These are phyloP conservation scores for Xylariales sp. DNA, from an alignment of 2,329 filamentous ascomycete genomes.

Conservation along the genomic window DNA sequence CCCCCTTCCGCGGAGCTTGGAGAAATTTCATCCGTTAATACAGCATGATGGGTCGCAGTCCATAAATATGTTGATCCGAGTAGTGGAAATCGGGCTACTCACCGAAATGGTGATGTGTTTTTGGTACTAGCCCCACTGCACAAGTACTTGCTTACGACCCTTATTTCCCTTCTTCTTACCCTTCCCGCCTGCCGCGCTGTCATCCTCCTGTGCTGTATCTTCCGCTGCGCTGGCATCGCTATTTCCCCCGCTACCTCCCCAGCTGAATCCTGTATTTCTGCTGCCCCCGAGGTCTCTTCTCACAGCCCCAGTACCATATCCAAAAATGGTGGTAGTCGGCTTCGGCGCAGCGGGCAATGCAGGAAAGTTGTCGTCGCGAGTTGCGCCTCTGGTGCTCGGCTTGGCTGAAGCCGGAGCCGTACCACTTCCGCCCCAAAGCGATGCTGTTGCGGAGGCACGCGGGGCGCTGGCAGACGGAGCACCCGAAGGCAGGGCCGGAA, in stretches of 20 bases:
- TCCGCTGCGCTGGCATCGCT: constrained; percentile 7
- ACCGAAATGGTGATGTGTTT: no score
- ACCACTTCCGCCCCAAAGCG: constrained; percentile 18
- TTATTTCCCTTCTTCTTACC: constrained; percentile 55
- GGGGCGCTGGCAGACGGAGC: constrained; percentile 4
- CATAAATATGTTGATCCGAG: no score
- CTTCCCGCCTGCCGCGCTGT: constrained; percentile 26
- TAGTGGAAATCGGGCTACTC: no score
- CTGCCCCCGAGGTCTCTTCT: constrained; percentile 44
- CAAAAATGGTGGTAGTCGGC: constrained; percentile 57
- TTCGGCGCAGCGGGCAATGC: constrained; percentile 76
- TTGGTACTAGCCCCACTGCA: constrained; percentile 60
- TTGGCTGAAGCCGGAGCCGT: constrained; percentile 1
- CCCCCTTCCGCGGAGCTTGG: no score
- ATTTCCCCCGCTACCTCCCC: constrained; percentile 34
- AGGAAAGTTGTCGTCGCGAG: constrained; percentile 66
- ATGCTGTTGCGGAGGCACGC: not conserved
- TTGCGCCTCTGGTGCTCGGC: constrained; percentile 11
- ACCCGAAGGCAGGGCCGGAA: constrained; percentile 22
- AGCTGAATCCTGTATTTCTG: constrained; percentile 48
- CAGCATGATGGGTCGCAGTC: no score
- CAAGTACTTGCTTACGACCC: constrained; percentile 58
- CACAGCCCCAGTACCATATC: constrained; percentile 53
- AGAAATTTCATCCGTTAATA: no score
- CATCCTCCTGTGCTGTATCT: constrained; percentile 7